Evolutionary conservation across 345 rosid genomes (phyloP), one percentile per base, ranked within the genome.

Genomic region (Luvunga scandens): DNA sequence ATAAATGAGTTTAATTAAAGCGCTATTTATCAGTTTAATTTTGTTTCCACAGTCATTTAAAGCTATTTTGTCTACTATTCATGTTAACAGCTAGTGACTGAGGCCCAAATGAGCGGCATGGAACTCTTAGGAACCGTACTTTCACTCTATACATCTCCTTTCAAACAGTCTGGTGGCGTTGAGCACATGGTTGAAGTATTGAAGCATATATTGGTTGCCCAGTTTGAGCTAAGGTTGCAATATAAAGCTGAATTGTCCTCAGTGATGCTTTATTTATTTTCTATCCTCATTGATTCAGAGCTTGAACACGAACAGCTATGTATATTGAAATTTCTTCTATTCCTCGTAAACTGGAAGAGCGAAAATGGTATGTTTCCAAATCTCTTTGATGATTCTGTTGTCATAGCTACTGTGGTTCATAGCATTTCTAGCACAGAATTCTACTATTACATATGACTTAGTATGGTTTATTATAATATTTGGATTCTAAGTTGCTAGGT

Each of bases 271-370:
- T 93, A 93, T 66, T 82, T 93, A 71, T 81, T 89, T 83, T 53
- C 75, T 79, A 77, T 87, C 79, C 92, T 95, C 75, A 72, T 85
- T 71, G 87, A 88, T 57, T 90, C 93, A 25, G 95, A 80, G 75
- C 90, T 93, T 42, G 99, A 95, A 82, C 97, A 93, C 9, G 97
- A 95, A 63, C 95, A 92, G 76, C 86, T 95, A 67, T 86, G 91
- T 77, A 66, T 91, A 75, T 63, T 95, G 80, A 92, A 88, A 63
- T 82, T 95, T 71, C 82, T 93, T 77, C 84, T 85, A 78, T 88
- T 89, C 77, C 85, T 95, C 66, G 78, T 95, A 69, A 84, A 80
- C 76, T 95, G 99, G 99, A 93, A 95, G 83, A 55, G 66, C 73
- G 87, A 86, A 85, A 84, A 77, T 21, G 98, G 98, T 93, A 87